These are phyloP conservation scores for Penicillium diatomitis DNA, from an alignment of 495 filamentous ascomycete genomes.

Conservation along the genomic window DNA sequence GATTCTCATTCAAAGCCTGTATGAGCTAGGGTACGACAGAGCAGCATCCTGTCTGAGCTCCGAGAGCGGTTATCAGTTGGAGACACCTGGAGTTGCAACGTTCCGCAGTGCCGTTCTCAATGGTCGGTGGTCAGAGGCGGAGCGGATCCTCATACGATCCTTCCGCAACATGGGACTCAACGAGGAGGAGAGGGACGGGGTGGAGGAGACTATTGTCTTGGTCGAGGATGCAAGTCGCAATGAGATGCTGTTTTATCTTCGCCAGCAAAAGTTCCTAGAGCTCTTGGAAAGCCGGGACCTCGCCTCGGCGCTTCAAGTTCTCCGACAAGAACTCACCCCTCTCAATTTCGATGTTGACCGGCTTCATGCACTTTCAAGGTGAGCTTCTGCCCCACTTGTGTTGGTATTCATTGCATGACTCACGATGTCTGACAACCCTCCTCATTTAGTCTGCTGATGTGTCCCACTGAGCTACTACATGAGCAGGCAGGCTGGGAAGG, in stretches of 20 bases:
- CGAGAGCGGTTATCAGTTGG: constrained; percentile 83
- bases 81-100: constrained; percentile 72
- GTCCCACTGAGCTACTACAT: constrained; percentile 69
- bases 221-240: constrained; percentile 48
- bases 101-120: constrained; percentile 75
- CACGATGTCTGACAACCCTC: neutral
- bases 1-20: constrained; percentile 82
- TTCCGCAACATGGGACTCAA: constrained; percentile 11
- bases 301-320: constrained; percentile 62
- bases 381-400: constrained; percentile 7
- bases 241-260: constrained; percentile 67
- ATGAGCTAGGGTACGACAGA: constrained; percentile 73
- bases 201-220: constrained; percentile 36
- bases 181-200: constrained; percentile 14
- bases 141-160: constrained; percentile 64
- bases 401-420: neutral
- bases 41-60: constrained; percentile 65
- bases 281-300: constrained; percentile 71
- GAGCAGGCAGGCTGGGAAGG: constrained; percentile 84
- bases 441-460: constrained; percentile 71
- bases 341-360: constrained; percentile 66
- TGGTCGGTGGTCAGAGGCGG: constrained; percentile 78
- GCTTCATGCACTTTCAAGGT: constrained; percentile 81
- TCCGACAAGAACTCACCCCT: constrained; percentile 82
- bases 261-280: constrained; percentile 94